Evolutionary conservation across 2,329 filamentous ascomycete genomes (phyloP), one percentile per base, ranked within the genome.

Genomic region (Fusarium coicis): DNA sequence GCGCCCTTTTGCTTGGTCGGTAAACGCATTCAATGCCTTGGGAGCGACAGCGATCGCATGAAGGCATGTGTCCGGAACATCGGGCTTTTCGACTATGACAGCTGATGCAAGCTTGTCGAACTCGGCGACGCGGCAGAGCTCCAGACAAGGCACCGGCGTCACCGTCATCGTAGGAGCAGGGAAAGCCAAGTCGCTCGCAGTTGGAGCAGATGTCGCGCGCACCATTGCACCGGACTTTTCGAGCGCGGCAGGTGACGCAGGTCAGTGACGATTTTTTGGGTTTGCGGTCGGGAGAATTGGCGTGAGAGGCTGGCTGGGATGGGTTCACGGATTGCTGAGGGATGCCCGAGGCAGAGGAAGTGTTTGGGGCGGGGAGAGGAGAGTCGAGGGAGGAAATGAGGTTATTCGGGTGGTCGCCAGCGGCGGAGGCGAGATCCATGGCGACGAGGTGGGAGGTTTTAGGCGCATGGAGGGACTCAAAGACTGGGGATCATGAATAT

Each of bases 221-320:
- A 40, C 87, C 87, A 75, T 89, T 87, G 80, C 88, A 90, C 53
- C 88, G 87, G 26, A 90, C 88, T 79, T 90, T 90, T 76, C 88
- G 86, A 54, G 85, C 83, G 28, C 87, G 85, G 70, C 87, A 89
- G 16, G 87, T 87, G 70, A 85, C 83, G 77, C 87, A 89, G n/a
- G 87, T 89, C 39, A 84, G 79, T 23, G 83, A 84, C 44, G 83
- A 83, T 63, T 84, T 83, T 70, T 84, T 85, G 30, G 80, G 81
- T 47, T 80, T 81, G 61, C 79, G 80, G 60, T 80, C 78, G 55
- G 78, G 76, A n/a, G 79, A 80, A 60, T 78, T 76, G 63, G 73
- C 66, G 61, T 78, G 74, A 40, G 75, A 77, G 28, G 62, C 49
- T 9, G 74, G 59, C 36, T 77, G 73, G n/a, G 74, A 78, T 47